Evolutionary conservation across 495 filamentous ascomycete genomes (phyloP), one percentile per base, ranked within the genome.

Genomic region (Trichoderma virens): DNA sequence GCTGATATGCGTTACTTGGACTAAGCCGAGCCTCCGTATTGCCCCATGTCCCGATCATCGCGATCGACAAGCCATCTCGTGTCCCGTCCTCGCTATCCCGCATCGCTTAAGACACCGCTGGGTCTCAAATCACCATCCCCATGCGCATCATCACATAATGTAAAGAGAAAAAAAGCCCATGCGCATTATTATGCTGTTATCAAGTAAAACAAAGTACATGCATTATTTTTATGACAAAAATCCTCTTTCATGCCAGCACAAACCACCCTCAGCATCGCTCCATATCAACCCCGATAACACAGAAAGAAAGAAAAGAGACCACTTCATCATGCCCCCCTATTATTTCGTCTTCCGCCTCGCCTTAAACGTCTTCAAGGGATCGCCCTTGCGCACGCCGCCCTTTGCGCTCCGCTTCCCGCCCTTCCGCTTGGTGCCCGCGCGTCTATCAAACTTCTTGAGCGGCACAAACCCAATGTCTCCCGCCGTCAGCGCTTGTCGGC

Each of bases 321-420:
- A 13, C 56, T 45, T 27, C 2, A 32, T 28, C 20, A 27, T 20
- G 23, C 28, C 16, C 23, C 13, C 51, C 18, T 7, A 4, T 30
- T 9, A 73, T 67, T 78, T 75, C 63, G 73, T 61, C 67, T 80
- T 79, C 59, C 75, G 71, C 63, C 78, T 70, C 1, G 80, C 84
- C 73, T 90, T 96, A 74, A 97, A 96, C 11, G 88, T 90, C 80
- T 93, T 97, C 74, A 98, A 77, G 43, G 93, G 92, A 81, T 98
- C 90, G 63, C 79, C 76, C 70, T 85, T 90, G 65, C 85, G 77
- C 63, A 74, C 75, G 18, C 74, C 74, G 65, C 69, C 67, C 67
- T 76, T 83, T 67, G 75, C 84, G 14, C 79, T 78, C 65, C 82
- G 85, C 61, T 82, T 81, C 3, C 87, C 84, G 72, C 88, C 92